Conservation (phyloP, 2,329 filamentous ascomycete genomes). For the Penicillium paneum region DNA sequence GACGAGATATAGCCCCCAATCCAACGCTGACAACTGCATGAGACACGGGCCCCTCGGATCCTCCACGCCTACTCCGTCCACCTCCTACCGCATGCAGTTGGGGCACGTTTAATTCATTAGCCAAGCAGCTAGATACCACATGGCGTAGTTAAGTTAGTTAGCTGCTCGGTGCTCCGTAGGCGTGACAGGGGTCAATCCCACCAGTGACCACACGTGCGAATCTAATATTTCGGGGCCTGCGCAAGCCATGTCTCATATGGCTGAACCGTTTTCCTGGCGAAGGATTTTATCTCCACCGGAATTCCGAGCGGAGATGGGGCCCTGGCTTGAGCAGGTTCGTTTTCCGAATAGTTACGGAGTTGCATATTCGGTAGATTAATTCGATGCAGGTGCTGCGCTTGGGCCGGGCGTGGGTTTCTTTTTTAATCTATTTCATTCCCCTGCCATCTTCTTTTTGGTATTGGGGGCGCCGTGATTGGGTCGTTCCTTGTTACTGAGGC, state of each 20-base stretch:
- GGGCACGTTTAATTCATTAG: not conserved
- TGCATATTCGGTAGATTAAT: not conserved
- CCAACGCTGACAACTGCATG: not conserved
- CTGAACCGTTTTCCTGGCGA: not conserved
- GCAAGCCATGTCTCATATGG: not conserved
- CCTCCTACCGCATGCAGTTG: not conserved
- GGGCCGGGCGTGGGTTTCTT: not conserved
- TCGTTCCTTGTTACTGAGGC: not conserved
- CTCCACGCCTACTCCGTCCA: not conserved
- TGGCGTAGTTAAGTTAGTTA: not conserved
- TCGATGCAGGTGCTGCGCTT: not conserved
- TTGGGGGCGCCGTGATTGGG: not conserved
- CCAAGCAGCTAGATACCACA: not conserved
- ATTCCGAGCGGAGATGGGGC: not conserved
- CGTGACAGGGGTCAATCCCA: not conserved
- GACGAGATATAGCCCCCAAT: not conserved
- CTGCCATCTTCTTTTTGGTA: not conserved
- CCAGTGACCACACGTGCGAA: not conserved
- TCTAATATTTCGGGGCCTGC: not conserved
- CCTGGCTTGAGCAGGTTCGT: not conserved
- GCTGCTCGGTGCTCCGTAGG: not conserved
- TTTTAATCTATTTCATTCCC: not conserved
- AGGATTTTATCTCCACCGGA: not conserved
- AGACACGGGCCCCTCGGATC: not conserved
- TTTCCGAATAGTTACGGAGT: not conserved